Evolutionary conservation across 2,329 filamentous ascomycete species (phyloP), one percentile per base, ranked within the genome.

Genomic region (Fusarium sp.): DNA sequence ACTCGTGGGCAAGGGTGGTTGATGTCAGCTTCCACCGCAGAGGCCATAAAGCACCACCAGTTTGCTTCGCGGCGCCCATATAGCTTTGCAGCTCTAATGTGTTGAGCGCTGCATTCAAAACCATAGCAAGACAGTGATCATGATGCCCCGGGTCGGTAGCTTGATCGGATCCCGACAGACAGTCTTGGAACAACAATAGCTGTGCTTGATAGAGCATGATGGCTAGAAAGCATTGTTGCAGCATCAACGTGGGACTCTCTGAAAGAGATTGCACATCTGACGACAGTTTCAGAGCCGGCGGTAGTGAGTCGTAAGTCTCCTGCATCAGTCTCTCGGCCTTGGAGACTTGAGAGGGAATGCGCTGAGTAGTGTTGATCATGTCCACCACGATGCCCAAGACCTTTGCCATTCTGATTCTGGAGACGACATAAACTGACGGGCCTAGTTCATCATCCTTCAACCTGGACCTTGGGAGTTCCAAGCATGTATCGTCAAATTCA

Each of bases 21-120:
- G 53, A 57, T 23, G 49, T 43, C 2, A 57, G 13, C 36, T 48
- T 57, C 43, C 49, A 42, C 9, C 53, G n/a, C 1, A 42, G 33
- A 14, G 19, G 32, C 36, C 49, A 57, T 1, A 57, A 19, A 0
- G 31, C 25, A 6, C 53, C 53, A 2, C 53, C 53, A 15, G 49
- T 42, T 17, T 53, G 49, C 4, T 31, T 31, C 13, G 10, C 29
- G 13, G 29, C 13, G 6, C 13, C 10, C 10, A 31, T 31, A 31
- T 31, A 31, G 10, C 29, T 5, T 9, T 31, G 29, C 4, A 13
- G 10, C 29, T 31, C 29, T 13, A 31, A 11, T 5, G 13, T 31
- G 5, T 31, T 31, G 29, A 31, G 29, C 5, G 29, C 29, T 31
- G 29, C 29, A 13, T 31, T 13, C 13, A 31, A 31, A 3, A 31